A percentile compares a stretch with the other conserved stretches of the same genome.
Conservation (phyloP, 192 early-diverging fungal species). For the Coemansia sp. region DNA sequence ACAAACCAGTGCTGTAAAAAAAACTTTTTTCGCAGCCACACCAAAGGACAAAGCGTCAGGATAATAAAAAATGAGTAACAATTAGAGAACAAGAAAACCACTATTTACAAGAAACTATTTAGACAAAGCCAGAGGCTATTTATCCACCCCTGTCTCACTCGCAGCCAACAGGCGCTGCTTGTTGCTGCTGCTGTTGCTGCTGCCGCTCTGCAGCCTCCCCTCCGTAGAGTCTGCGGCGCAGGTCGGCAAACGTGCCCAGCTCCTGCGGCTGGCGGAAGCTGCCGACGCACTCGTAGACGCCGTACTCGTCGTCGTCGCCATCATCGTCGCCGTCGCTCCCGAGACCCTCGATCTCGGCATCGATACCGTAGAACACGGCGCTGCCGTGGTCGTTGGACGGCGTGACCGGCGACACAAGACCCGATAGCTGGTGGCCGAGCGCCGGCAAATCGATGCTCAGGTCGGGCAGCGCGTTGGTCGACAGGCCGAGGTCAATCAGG, state of each 20-base stretch:
- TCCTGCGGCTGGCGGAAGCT: conserved; percentile 5
- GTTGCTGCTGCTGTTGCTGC: too few relatives aligned
- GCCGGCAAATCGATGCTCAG: too few relatives aligned
- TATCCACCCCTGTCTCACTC: too few relatives aligned
- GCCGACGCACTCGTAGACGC: conserved; percentile 15
- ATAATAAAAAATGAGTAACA: neutral
- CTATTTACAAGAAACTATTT: conserved; percentile 1
- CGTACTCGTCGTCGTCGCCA: conserved; percentile 6
- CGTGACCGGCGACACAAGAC: conserved; percentile 19
- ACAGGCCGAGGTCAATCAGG: conserved; percentile 15
- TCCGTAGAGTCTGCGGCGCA: conserved; percentile 47
- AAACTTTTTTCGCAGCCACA: neutral
- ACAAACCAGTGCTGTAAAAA: too few relatives aligned
- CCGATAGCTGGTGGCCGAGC: conserved; percentile 7
- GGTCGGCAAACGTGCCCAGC: conserved; percentile 42
- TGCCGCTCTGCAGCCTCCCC: too few relatives aligned
- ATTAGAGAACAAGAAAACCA: too few relatives aligned
- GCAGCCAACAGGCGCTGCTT: too few relatives aligned
- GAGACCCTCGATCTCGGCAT: neutral
- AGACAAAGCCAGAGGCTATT: too few relatives aligned
- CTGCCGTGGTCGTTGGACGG: conserved; percentile 4
- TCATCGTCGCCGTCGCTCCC: conserved; percentile 6
- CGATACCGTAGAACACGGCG: neutral
- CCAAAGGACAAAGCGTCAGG: neutral
- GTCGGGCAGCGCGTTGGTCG: conserved; percentile 1